A percentile compares a stretch with the other conserved stretches of the same genome.
These are phyloP conservation scores for Rosa hybrid DNA, from an alignment of 331 rosid species.

Conservation along the genomic window DNA sequence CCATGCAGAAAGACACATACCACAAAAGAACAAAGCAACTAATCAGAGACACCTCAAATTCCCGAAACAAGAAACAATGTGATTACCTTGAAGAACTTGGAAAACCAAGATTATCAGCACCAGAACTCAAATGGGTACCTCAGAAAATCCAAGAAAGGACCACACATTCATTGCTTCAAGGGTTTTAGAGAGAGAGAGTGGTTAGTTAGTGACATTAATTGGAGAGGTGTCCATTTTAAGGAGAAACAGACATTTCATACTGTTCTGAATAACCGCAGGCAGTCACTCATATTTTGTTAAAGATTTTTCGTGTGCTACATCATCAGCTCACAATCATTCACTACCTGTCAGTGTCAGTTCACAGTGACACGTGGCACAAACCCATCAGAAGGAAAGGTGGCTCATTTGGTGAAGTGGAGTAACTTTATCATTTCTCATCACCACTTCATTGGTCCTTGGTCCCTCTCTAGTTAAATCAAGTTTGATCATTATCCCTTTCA, in stretches of 20 bases:
- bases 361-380: not conserved
- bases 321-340: not conserved
- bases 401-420: not conserved
- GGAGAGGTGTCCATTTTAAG: not conserved
- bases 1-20: constrained; percentile 33
- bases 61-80: constrained; percentile 31
- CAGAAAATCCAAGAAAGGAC: constrained; percentile 21
- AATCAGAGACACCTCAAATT: not conserved
- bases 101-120: not conserved
- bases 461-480: not conserved
- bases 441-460: not conserved
- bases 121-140: constrained; percentile 16
- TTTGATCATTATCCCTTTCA: not conserved
- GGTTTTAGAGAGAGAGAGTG: not conserved
- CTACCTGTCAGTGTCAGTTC: not conserved
- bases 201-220: not conserved
- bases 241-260: constrained; percentile 21
- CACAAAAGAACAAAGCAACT: constrained; percentile 32
- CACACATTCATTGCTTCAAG: not conserved
- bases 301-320: not conserved
- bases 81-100: not conserved
- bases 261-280: not conserved
- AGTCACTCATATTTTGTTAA: not conserved
- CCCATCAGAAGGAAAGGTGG: not conserved
- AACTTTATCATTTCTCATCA: not conserved